Percentiles rank a stretch among this genome's conserved stretches.
Evolutionary conservation across 2,329 filamentous ascomycete species (phyloP).

Genomic region (Microdochium paspali): DNA sequence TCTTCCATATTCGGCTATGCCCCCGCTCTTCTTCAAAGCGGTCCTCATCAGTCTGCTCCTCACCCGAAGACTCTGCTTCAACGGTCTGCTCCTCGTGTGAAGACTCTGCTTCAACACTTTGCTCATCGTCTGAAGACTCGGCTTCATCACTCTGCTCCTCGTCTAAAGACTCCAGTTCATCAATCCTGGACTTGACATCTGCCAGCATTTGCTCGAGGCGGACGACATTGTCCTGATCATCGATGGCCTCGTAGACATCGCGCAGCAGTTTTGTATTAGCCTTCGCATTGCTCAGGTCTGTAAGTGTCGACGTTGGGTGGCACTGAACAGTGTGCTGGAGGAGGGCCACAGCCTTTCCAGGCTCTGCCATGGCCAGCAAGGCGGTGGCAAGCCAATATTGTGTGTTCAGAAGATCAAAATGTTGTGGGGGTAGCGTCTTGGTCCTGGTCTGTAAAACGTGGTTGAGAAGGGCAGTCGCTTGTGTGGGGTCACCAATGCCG

Average conservation of each 20-base stretch:
- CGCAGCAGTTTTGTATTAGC: neutral
- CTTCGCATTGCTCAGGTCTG: neutral
- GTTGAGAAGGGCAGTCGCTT: neutral
- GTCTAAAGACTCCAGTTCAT: neutral
- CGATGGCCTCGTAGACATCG: neutral
- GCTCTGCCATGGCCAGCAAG: neutral
- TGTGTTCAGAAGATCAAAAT: neutral
- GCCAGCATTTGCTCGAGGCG: neutral
- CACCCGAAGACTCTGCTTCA: too few relatives aligned
- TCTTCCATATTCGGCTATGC: too few relatives aligned
- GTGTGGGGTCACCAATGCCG: neutral
- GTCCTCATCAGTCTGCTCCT: too few relatives aligned
- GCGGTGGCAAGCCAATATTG: neutral
- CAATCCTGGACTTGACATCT: neutral
- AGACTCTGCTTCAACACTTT: too few relatives aligned
- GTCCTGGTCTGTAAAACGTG: neutral
- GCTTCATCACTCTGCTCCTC: too few relatives aligned
- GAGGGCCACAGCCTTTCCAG: neutral
- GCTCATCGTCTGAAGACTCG: too few relatives aligned
- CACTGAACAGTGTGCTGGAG: neutral
- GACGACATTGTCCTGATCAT: neutral
- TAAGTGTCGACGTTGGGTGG: neutral
- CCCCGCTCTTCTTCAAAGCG: too few relatives aligned
- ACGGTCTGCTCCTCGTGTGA: too few relatives aligned
- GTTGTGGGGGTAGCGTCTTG: neutral